These are phyloP conservation scores for Musa balbisiana DNA, from an alignment of 202 grass and related monocot genomes.

Conservation along the genomic window DNA sequence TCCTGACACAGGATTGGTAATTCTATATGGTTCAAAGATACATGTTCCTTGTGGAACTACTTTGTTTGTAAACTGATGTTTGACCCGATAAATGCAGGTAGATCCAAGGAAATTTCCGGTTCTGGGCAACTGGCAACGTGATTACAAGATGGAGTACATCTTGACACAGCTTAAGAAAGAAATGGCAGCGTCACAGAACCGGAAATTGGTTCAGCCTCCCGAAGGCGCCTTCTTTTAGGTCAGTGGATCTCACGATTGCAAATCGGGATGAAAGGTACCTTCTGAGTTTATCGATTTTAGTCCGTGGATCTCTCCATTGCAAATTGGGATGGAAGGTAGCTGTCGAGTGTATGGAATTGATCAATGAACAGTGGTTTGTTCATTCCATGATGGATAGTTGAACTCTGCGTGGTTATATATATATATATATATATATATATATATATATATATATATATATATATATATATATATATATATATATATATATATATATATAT, in stretches of 20 bases:
- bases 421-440: no score
- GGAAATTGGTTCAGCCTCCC: constrained; percentile 1
- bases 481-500: no score
- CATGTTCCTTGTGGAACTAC: background rate
- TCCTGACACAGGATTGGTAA: constrained; percentile 5
- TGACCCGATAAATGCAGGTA: background rate
- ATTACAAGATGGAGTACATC: constrained; percentile 2
- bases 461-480: no score
- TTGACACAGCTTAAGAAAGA: constrained; percentile 9
- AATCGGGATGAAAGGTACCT: no score
- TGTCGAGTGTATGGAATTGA: no score
- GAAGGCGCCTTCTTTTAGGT: constrained; percentile 4
- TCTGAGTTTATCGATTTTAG: no score
- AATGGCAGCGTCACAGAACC: background rate
- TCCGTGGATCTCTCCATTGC: no score
- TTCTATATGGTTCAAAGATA: background rate
- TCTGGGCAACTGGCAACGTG: constrained; percentile 10
- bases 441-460: no score
- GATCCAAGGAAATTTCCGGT: constrained; percentile 7
- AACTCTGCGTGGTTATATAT: no score
- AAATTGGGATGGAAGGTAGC: no score
- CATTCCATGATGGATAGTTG: no score
- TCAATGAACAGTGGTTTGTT: no score
- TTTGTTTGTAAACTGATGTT: background rate
- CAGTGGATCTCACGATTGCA: background rate